Evolutionary conservation across 163 green algal species (phyloP), one percentile per base, ranked within the genome.

Genomic region (Smithsoniella earleae): DNA sequence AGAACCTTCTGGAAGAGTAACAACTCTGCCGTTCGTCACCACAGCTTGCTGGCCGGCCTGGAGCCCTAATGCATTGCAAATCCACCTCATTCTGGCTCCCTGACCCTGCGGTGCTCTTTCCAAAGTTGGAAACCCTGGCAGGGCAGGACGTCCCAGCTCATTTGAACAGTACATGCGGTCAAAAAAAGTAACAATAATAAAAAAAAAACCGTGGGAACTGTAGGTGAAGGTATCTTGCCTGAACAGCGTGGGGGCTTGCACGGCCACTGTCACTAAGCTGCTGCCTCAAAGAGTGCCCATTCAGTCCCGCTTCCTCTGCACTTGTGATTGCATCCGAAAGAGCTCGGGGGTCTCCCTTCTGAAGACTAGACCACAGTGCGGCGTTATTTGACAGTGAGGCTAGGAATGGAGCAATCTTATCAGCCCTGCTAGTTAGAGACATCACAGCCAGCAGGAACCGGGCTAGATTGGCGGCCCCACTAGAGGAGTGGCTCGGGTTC

Each of bases 341-440:
- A 6, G 49, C 49, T 64, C 49, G 25, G 25, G 49, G 31, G 75
- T 43, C 3, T 45, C 46, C 3, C 40, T 31, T 0, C 2, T 52
- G 6, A 25, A 75, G 74, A 2, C 46, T 45, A 4, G 45, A 3
- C 22, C 27, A 30, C 43, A 82, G 69, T 5, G 66, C 22, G 0
- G 13, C 5, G 49, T 82, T 75, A 2, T 1, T 2, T 16, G 78
- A 13, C 36, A 79, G 58, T 6, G 37, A 64, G n/a, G 28, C 1
- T 58, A 82, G 46, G 74, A 79, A 82, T 28, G 54, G 22, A 2
- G 49, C 25, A 27, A 64, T 64, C 49, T 64, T 64, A 64, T 64
- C 49, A 25, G 33, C 6, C 25, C 49, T 25, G 49, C 49, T 64
- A 25, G 8, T 64, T 6, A 64, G 49, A 25, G 49, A 64, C 1